These are phyloP conservation scores for Phytophthora hybrid DNA, from an alignment of 352 stramenopile genomes.

Conservation along the genomic window DNA sequence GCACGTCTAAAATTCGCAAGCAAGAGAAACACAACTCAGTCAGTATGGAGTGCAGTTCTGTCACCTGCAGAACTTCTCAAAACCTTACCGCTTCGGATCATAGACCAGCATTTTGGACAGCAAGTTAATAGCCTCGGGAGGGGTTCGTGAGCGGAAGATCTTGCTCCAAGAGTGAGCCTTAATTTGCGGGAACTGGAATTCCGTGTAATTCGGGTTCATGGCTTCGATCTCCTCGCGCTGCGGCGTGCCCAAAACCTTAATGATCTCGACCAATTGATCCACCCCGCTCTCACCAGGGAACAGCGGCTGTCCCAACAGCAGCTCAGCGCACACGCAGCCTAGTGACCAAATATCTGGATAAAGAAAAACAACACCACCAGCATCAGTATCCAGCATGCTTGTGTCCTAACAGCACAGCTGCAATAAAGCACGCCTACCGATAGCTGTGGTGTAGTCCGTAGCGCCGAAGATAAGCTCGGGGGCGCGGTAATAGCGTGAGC, in stretches of 20 bases:
- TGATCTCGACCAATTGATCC: slow-evolving; percentile 99
- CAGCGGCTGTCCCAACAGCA: slow-evolving; percentile 97
- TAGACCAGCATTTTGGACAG: slow-evolving; percentile 98
- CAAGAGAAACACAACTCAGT: slow-evolving; percentile 9
- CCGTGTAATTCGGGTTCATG: slow-evolving; percentile 99
- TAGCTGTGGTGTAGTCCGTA: slow-evolving; percentile 99
- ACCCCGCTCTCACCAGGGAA: slow-evolving; percentile 99
- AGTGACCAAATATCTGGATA: slow-evolving; percentile 94
- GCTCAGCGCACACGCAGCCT: slow-evolving; percentile 98
- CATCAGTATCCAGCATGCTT: background rate
- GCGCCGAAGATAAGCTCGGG: slow-evolving; percentile 99
- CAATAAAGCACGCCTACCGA: slow-evolving; percentile 62
- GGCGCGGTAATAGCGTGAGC: slow-evolving; percentile 98
- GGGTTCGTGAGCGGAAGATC: slow-evolving; percentile 96
- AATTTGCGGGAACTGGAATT: slow-evolving; percentile 99
- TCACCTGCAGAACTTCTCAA: slow-evolving; percentile 18
- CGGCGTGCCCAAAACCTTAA: slow-evolving; percentile 99
- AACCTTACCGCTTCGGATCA: slow-evolving; percentile 91
- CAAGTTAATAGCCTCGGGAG: slow-evolving; percentile 97
- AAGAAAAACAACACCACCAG: background rate
- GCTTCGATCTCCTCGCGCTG: slow-evolving; percentile 98
- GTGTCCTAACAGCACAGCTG: background rate
- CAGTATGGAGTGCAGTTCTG: background rate
- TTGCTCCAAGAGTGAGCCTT: slow-evolving; percentile 98
- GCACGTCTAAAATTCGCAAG: slow-evolving; percentile 48